Base-by-base conservation (phyloP, 1,284 basidiomycete species). In the Tremellales sp. region DNA sequence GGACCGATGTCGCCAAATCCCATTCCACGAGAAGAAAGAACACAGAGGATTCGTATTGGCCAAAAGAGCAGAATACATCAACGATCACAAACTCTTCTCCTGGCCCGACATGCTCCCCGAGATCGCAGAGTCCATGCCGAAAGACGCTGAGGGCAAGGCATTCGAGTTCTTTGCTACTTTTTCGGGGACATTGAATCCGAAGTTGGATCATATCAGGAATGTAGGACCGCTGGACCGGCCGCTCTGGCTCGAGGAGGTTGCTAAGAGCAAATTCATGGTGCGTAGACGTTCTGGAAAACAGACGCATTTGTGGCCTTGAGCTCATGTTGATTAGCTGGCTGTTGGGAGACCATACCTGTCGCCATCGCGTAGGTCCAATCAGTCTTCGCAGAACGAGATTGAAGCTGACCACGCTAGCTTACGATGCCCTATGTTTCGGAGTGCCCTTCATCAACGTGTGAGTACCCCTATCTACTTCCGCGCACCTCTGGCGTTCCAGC, bases 361-460 rank as follows among this genome's bases (percentile, higher is more conserved):
- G 3, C 75, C 73, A 27, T 64, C 61, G 13, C 59, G 61, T 60
- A 45, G 51, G 61, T 60, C n/a, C 6, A 13, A 36, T 22, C 4
- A n/a, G n/a, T 23, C 22, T 13, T 19, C 15, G 13, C 17, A 19
- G 1, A 15, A 13, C 21, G 17, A 13, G 29, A 23, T 40, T 41
- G n/a, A 26, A 6, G n/a, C 21, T 40, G n/a, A 27, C 25, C n/a
- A n/a, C 40, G 3, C 61, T 60, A 49, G 73, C 75, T 0, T 77
- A 74, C 55, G 74, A 76, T 43, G 75, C 72, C 1, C 57, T 78
- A 8, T 77, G 76, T 49, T 51, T 76, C 24, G 75, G 75, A 5
- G 33, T 76, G 11, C 75, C 75, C 7, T 77, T 77, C 57, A 71
- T 77, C 56, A 76, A 76, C 53, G 68, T 70, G 41, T 48, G 50